Evolutionary conservation across 2,329 filamentous ascomycete genomes (phyloP).

Genomic region (Ophiocordyceps camponoti-saundersi): DNA sequence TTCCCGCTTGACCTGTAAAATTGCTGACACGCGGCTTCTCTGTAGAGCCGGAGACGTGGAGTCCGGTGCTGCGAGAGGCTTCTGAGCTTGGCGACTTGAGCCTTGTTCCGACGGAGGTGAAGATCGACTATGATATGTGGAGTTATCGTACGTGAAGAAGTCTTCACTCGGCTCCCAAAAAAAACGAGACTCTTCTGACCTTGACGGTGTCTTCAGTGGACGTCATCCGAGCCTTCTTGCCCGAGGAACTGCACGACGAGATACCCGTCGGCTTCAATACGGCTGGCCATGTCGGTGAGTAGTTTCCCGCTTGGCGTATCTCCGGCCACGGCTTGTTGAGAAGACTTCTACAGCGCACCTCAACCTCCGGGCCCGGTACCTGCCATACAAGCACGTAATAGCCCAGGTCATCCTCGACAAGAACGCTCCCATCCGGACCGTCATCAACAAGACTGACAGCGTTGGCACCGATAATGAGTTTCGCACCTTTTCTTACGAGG

Average conservation of each 20-base stretch:
- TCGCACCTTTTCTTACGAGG: constrained; percentile 84
- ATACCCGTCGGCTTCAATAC: constrained; percentile 75
- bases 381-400: constrained; percentile 75
- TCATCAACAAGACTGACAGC: constrained; percentile 89
- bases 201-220: constrained; percentile 38
- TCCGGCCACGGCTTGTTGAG: background rate
- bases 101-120: constrained; percentile 58
- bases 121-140: constrained; percentile 75
- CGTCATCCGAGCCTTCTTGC: constrained; percentile 66
- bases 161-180: background rate
- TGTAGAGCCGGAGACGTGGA: constrained; percentile 53
- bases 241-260: constrained; percentile 62
- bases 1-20: no score
- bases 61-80: constrained; percentile 48
- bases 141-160: constrained; percentile 43
- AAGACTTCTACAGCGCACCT: constrained; percentile 48
- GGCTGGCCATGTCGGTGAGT: constrained; percentile 68
- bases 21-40: no score
- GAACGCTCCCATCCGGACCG: constrained; percentile 63
- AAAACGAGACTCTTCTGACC: background rate
- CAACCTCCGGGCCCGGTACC: constrained; percentile 69
- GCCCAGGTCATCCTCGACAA: constrained; percentile 81
- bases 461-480: constrained; percentile 76
- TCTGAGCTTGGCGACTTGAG: constrained; percentile 51
- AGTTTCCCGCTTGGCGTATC: background rate